These are phyloP conservation scores for Saturnispora dispora DNA, from an alignment of 805 yeast genomes.

Conservation along the genomic window DNA sequence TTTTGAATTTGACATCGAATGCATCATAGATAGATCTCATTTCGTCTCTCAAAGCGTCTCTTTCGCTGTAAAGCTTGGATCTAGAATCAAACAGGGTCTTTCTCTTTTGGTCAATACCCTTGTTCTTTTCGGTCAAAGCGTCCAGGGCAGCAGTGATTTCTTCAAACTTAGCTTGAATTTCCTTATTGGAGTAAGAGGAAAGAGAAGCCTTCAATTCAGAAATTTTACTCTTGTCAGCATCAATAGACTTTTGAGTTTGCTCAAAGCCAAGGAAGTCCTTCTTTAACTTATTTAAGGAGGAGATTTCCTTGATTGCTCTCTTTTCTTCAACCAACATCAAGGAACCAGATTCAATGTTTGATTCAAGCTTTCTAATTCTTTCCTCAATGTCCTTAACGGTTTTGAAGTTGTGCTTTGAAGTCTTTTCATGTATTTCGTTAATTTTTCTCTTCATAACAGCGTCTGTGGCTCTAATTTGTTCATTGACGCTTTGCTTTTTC, in stretches of 20 bases:
- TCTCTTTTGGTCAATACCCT: slow-evolving; percentile 57
- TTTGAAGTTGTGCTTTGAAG: slow-evolving; percentile 63
- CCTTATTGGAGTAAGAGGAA: slow-evolving; percentile 48
- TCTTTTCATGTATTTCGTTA: slow-evolving; percentile 61
- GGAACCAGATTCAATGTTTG: slow-evolving; percentile 64
- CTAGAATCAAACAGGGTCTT: slow-evolving; percentile 56
- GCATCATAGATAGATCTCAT: slow-evolving; percentile 64
- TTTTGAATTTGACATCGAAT: slow-evolving; percentile 65
- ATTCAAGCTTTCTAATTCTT: slow-evolving; percentile 59
- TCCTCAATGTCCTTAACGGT: slow-evolving; percentile 59
- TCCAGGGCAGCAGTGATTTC: slow-evolving; percentile 60
- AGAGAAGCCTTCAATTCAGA: slow-evolving; percentile 64
- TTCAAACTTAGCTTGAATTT: slow-evolving; percentile 61
- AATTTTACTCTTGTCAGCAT: slow-evolving; percentile 66
- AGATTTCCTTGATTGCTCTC: slow-evolving; percentile 74
- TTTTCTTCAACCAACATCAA: slow-evolving; percentile 88
- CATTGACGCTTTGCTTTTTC: slow-evolving; percentile 32
- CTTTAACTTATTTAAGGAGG: slow-evolving; percentile 68
- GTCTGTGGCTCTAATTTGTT: slow-evolving; percentile 67
- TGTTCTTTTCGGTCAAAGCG: slow-evolving; percentile 49
- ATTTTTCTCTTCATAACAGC: slow-evolving; percentile 63
- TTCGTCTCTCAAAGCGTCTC: slow-evolving; percentile 57
- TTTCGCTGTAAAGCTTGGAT: slow-evolving; percentile 53
- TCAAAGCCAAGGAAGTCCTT: slow-evolving; percentile 70
- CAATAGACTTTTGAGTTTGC: slow-evolving; percentile 69